Evolutionary conservation across 257 asterid genomes (phyloP).

Genomic region (Solanum megistacrolobum): DNA sequence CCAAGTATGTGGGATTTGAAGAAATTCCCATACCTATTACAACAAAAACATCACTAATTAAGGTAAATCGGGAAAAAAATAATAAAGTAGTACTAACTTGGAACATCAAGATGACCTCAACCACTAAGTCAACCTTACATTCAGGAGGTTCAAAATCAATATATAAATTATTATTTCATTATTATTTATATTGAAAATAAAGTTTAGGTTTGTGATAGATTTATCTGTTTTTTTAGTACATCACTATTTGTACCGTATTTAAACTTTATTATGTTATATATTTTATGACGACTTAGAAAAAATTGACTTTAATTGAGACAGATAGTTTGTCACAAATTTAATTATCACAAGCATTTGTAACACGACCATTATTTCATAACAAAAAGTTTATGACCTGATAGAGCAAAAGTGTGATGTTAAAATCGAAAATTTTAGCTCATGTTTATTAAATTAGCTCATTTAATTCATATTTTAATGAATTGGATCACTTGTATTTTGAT

Average conservation of each 20-base stretch:
- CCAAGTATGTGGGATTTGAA: slow-evolving; percentile 86
- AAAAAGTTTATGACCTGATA: background rate
- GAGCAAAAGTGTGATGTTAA: background rate
- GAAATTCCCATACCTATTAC: slow-evolving; percentile 53
- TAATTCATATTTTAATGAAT: background rate
- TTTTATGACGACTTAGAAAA: background rate
- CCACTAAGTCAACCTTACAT: no score
- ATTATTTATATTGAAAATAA: background rate
- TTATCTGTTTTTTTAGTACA: background rate
- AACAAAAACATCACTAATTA: background rate
- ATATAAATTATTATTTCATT: background rate
- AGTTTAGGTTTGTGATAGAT: background rate
- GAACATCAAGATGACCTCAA: background rate
- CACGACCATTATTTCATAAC: background rate
- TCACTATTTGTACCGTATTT: background rate
- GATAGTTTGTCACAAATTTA: background rate
- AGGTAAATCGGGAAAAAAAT: fast-evolving
- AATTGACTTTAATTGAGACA: background rate
- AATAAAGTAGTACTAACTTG: background rate
- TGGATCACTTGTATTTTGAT: background rate
- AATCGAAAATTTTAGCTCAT: background rate
- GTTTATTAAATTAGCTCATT: background rate
- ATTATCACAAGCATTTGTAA: background rate
- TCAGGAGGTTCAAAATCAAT: background rate
- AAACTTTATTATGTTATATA: background rate